Conservation (phyloP, 768 basidiomycete species). For the Boletales sp. region DNA sequence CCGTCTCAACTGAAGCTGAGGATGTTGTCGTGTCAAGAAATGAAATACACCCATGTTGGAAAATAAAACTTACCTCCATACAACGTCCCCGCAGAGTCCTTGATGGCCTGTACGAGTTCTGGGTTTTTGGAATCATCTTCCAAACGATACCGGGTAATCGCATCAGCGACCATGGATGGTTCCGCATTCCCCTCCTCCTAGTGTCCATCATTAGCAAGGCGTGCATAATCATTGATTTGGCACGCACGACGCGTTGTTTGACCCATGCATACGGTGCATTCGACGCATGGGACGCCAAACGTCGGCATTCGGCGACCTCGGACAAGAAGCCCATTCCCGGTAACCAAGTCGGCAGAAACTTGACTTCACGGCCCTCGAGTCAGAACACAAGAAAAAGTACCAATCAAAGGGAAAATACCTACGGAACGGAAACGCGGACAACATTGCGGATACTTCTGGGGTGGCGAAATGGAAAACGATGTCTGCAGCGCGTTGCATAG, state of each 20-base stretch:
- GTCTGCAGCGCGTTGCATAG: constrained; percentile 11
- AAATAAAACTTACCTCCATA: constrained; percentile 14
- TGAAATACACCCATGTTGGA: no score
- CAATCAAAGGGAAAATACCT: not conserved
- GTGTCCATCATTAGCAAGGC: not conserved
- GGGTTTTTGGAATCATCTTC: not conserved
- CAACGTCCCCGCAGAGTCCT: constrained; percentile 14
- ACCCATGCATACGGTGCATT: constrained; percentile 12
- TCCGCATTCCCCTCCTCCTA: constrained; percentile 6
- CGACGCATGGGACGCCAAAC: not conserved
- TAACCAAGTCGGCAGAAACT: constrained; percentile 21
- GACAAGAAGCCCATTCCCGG: constrained; percentile 23
- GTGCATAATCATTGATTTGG: not conserved
- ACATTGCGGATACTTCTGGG: constrained; percentile 2
- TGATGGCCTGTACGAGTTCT: constrained; percentile 11
- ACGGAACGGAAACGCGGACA: constrained; percentile 10
- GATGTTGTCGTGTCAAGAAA: not conserved
- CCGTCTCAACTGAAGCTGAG: constrained; percentile 30
- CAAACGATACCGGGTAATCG: constrained; percentile 4
- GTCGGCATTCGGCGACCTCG: constrained; percentile 8
- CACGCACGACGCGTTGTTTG: constrained; percentile 6
- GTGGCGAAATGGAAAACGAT: constrained; percentile 2
- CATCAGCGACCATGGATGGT: constrained; percentile 15
- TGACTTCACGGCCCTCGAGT: constrained; percentile 8
- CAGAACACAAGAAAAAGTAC: not conserved